phyloP scores from a whole-genome alignment of 306 rosid species.

The Gleditsia sinensis region DNA sequence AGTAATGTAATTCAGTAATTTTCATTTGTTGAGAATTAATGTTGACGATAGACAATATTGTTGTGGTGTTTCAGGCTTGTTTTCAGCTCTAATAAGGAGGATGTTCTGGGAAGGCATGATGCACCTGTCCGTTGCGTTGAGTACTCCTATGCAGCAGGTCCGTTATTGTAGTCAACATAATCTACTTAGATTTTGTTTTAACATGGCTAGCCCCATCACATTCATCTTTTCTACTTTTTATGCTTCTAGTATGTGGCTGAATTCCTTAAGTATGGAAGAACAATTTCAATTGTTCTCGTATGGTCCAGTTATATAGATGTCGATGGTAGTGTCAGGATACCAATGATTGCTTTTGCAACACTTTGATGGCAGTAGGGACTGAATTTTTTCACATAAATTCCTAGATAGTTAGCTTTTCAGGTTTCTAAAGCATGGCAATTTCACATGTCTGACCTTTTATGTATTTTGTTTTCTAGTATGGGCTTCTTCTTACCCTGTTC shows the following conservation, averaged over 20 bases:
- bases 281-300: neutral
- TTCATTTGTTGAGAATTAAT: neutral
- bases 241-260: neutral
- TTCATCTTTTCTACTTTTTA: neutral
- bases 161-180: neutral
- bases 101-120: constrained; percentile 81
- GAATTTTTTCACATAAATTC: no score
- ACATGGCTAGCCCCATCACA: neutral
- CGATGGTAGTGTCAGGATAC: no score
- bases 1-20: neutral
- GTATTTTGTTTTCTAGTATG: no score
- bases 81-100: constrained; percentile 78
- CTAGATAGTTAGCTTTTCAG: no score
- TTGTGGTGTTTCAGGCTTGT: constrained; percentile 56
- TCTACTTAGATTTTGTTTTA: neutral
- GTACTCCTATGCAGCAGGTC: constrained; percentile 92
- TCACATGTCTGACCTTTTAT: no score
- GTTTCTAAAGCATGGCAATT: no score
- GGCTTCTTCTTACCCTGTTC: no score
- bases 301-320: neutral
- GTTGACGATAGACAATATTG: neutral
- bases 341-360: no score
- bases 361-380: no score
- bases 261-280: neutral
- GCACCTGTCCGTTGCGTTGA: constrained; percentile 92